Evolutionary conservation across 2,329 filamentous ascomycete genomes (phyloP).

Genomic region (Aspergillus sp.): DNA sequence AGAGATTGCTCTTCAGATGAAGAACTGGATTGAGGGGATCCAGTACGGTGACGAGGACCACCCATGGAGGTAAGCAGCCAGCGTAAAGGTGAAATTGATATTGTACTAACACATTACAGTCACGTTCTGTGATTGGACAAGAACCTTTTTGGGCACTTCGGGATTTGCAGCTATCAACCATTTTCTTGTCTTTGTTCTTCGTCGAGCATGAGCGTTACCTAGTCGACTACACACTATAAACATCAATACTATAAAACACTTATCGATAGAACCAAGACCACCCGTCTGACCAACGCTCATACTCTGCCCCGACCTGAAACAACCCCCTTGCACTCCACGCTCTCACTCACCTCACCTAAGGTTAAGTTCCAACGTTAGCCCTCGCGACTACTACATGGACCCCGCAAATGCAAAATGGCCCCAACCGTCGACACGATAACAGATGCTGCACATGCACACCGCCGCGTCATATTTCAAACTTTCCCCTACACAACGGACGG

Average conservation of each 20-base stretch:
- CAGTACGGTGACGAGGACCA: constrained; percentile 95
- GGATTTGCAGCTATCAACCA: neutral
- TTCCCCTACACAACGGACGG: neutral
- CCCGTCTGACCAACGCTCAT: neutral
- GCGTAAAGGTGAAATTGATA: constrained; percentile 12
- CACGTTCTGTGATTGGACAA: constrained; percentile 23
- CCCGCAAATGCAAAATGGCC: neutral
- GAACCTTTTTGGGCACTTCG: neutral
- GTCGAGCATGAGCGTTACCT: neutral
- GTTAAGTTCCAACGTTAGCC: neutral
- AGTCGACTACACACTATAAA: neutral
- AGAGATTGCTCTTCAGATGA: constrained; percentile 82
- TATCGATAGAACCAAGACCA: neutral
- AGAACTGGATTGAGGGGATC: constrained; percentile 93
- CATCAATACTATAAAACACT: neutral
- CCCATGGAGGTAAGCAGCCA: constrained; percentile 74
- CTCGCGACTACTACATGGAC: neutral
- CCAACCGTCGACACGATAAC: neutral
- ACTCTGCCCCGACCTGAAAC: neutral
- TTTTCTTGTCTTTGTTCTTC: neutral
- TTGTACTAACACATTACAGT: constrained; percentile 22
- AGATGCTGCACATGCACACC: too few relatives aligned
- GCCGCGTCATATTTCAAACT: neutral
- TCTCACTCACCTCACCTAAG: neutral
- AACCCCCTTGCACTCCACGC: neutral